Percentiles rank a stretch among this genome's conserved stretches.
Evolutionary conservation across 805 yeast genomes (phyloP).

Genomic region (Wickerhamomyces xylosicus): DNA sequence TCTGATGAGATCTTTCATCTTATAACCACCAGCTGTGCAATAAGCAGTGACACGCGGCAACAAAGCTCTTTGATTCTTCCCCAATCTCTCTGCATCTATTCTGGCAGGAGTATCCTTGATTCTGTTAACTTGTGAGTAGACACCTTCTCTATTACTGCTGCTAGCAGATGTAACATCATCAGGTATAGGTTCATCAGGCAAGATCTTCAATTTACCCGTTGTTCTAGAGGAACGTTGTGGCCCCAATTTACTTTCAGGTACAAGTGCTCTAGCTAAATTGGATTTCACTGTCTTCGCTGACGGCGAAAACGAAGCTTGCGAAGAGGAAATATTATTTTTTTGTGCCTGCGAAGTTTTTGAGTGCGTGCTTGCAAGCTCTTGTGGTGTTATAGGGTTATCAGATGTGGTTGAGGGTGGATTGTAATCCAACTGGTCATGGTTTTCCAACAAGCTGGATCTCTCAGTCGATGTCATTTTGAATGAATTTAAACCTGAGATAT

Average conservation of each 20-base stretch:
- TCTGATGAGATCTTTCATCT: conserved; percentile 75
- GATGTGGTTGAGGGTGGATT: background rate
- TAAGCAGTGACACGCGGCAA: conserved; percentile 93
- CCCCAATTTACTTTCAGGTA: conserved; percentile 35
- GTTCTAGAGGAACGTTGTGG: conserved; percentile 71
- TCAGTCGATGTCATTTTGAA: background rate
- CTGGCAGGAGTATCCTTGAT: conserved; percentile 85
- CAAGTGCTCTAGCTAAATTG: conserved; percentile 2
- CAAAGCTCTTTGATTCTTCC: conserved; percentile 63
- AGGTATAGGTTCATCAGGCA: conserved; percentile 48
- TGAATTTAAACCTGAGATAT: too few relatives aligned
- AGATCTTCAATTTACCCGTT: conserved; percentile 58
- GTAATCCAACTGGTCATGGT: background rate
- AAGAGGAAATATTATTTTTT: too few relatives aligned
- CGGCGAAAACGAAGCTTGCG: too few relatives aligned
- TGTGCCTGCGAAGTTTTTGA: background rate
- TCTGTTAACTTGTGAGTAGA: conserved; percentile 74
- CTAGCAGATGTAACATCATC: conserved; percentile 8
- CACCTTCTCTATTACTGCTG: conserved; percentile 29
- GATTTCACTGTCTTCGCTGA: background rate
- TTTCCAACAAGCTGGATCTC: background rate
- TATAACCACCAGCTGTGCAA: conserved; percentile 89
- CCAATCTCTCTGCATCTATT: conserved; percentile 86
- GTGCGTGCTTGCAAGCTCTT: background rate
- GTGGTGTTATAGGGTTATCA: background rate